Evolutionary conservation across 2,329 filamentous ascomycete species (phyloP).

Genomic region (Fusarium domesticum): DNA sequence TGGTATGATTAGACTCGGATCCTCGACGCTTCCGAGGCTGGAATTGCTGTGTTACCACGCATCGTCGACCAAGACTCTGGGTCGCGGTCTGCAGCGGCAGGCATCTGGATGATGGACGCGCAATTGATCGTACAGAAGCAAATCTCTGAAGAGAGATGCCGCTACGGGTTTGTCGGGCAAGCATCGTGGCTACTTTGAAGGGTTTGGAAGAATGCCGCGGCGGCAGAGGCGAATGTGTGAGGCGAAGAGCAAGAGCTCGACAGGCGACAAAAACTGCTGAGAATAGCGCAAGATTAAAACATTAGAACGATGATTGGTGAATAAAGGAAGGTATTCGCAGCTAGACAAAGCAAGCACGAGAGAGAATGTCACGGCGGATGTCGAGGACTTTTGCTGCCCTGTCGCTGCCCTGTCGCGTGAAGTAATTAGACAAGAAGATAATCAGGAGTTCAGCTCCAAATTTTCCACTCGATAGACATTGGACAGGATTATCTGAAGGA

Average conservation of each 20-base stretch:
- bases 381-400: constrained; percentile 18
- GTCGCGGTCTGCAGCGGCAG: constrained; percentile 12
- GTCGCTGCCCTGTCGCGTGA: constrained; percentile 26
- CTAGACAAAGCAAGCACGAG: constrained; percentile 4
- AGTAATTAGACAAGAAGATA: constrained; percentile 7
- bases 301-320: constrained; percentile 16
- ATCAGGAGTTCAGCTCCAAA: constrained; percentile 25
- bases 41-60: constrained; percentile 28
- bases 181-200: constrained; percentile 29
- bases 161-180: constrained; percentile 35
- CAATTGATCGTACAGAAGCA: constrained; percentile 16
- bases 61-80: constrained; percentile 22
- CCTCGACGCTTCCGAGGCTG: constrained; percentile 31
- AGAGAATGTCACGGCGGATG: constrained; percentile 7
- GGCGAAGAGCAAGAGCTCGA: constrained; percentile 9
- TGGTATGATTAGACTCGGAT: constrained; percentile 18
- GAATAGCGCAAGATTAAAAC: constrained; percentile 20
- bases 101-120: constrained; percentile 13
- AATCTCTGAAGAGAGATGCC: constrained; percentile 27
- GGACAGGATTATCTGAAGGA: constrained; percentile 3
- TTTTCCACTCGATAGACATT: constrained; percentile 26
- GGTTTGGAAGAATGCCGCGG: constrained; percentile 1
- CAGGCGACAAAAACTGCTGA: constrained; percentile 15
- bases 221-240: constrained; percentile 1
- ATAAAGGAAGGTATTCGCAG: neutral